Percentiles rank a stretch among this genome's conserved stretches.
These are phyloP conservation scores for Teunomyces atbi DNA, from an alignment of 805 yeast genomes.

Conservation along the genomic window DNA sequence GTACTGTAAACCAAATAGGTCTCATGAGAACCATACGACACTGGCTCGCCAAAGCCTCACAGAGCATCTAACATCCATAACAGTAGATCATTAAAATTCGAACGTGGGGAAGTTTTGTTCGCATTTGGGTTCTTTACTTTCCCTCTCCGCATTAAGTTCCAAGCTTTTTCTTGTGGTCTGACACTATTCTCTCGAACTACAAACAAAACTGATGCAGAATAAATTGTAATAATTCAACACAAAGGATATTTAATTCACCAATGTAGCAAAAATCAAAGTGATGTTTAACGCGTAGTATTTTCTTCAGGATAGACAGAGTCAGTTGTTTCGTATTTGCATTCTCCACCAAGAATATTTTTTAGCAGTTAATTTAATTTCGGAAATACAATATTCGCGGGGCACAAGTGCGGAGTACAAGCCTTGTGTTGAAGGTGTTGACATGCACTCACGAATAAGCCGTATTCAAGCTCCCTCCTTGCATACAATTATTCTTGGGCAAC, in stretches of 20 bases:
- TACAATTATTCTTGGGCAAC: background rate
- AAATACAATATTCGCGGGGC: background rate
- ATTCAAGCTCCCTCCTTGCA: background rate
- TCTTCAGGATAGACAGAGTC: background rate
- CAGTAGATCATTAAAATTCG: background rate
- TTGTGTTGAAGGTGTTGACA: background rate
- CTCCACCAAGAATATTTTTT: constrained; percentile 3
- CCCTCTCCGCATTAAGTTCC: background rate
- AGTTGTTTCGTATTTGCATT: background rate
- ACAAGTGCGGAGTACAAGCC: background rate
- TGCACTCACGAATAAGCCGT: background rate
- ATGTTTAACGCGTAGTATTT: background rate
- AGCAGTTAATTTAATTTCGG: background rate
- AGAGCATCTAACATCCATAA: no score
- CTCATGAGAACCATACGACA: no score
- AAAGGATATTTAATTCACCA: background rate
- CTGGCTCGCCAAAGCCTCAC: no score
- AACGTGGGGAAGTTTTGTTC: background rate
- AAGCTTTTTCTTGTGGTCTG: no score
- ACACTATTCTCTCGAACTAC: no score
- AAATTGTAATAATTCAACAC: background rate
- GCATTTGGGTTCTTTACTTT: background rate
- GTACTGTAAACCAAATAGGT: background rate
- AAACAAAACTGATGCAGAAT: no score
- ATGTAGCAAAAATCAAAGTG: background rate